These are phyloP conservation scores for Colletotrichum australisinense DNA, from an alignment of 2,329 filamentous ascomycete genomes.

Conservation along the genomic window DNA sequence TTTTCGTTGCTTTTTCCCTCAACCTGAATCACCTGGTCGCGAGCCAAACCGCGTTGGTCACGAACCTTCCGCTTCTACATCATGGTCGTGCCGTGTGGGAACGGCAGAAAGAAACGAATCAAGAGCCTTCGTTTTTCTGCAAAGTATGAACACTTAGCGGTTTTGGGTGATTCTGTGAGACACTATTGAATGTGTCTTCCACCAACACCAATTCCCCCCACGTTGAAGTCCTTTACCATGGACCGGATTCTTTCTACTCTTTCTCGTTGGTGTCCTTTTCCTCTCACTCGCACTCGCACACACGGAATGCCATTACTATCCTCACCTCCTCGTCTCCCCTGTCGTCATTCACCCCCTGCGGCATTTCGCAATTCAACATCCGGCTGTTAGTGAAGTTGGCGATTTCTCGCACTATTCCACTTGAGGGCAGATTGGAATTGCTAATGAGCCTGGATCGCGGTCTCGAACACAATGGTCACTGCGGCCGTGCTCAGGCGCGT, in stretches of 20 bases:
- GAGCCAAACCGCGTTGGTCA: constrained; percentile 8
- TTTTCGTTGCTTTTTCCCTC: constrained; percentile 21
- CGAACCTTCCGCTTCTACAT: constrained; percentile 1
- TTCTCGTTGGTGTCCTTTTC: constrained; percentile 1
- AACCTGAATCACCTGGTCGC: constrained; percentile 13
- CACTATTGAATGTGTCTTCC: constrained; percentile 16
- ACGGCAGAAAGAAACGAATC: constrained; percentile 13
- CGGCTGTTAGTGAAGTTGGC: background rate
- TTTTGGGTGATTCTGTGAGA: constrained; percentile 3
- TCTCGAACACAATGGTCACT: constrained; percentile 15
- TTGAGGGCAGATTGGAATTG: background rate
- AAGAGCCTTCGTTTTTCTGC: constrained; percentile 3
- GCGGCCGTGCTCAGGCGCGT: constrained; percentile 11
- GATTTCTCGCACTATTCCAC: background rate
- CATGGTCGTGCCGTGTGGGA: background rate
- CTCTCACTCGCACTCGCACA: background rate
- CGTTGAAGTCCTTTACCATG: background rate
- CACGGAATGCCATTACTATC: background rate
- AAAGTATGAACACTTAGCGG: background rate
- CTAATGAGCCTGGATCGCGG: background rate
- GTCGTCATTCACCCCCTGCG: background rate
- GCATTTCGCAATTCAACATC: background rate
- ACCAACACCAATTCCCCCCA: background rate
- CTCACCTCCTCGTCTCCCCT: background rate
- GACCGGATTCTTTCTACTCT: background rate